Evolutionary conservation across 1,284 basidiomycete genomes (phyloP).

Genomic region (Exsudoporus floridanus): DNA sequence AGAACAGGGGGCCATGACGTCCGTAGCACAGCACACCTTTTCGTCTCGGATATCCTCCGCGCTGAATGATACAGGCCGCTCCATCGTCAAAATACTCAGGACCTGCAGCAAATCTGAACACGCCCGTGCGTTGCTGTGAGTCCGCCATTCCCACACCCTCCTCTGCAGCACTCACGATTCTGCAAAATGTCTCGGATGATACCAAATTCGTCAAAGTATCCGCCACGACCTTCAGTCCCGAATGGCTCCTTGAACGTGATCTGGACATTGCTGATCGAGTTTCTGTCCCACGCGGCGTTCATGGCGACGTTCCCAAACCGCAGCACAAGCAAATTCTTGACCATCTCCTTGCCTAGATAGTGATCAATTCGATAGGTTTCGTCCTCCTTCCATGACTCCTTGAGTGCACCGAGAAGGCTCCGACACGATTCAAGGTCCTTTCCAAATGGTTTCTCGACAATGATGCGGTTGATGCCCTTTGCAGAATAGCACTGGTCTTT

Average conservation of each 20-base stretch:
- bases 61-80: constrained; percentile 94
- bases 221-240: constrained; percentile 94
- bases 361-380: constrained; percentile 99
- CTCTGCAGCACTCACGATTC: constrained; percentile 72
- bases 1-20: constrained; percentile 17
- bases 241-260: constrained; percentile 99
- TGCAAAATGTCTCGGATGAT: constrained; percentile 96
- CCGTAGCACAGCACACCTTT: constrained; percentile 58
- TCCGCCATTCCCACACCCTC: constrained; percentile 7
- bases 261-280: constrained; percentile 92
- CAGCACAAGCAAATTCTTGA: constrained; percentile 93
- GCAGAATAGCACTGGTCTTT: constrained; percentile 77
- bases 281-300: constrained; percentile 88
- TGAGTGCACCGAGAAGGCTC: constrained; percentile 75
- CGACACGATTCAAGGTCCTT: constrained; percentile 89
- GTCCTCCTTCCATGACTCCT: constrained; percentile 88
- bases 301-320: constrained; percentile 92
- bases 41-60: constrained; percentile 97
- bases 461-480: constrained; percentile 78
- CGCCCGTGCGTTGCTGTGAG: constrained; percentile 10
- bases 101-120: constrained; percentile 85
- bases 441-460: constrained; percentile 96
- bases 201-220: constrained; percentile 98
- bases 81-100: constrained; percentile 91
- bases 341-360: constrained; percentile 98